These are phyloP conservation scores for Pseudoneurospora amorphoporcata DNA, from an alignment of 495 filamentous ascomycete species.

Conservation along the genomic window DNA sequence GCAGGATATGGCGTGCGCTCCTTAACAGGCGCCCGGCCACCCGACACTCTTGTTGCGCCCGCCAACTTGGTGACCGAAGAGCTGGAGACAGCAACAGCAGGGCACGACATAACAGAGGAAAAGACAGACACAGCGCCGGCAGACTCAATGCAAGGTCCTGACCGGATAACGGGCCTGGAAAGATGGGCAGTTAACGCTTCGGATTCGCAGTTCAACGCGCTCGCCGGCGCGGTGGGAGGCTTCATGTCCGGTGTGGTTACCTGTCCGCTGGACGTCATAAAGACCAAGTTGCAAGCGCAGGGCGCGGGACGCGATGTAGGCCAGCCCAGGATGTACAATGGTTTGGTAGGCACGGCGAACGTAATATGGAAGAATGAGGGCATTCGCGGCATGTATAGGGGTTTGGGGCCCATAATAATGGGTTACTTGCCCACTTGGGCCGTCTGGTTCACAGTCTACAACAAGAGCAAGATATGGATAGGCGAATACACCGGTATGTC, in stretches of 20 bases:
- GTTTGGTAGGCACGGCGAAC: conserved; percentile 74
- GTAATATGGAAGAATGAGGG: conserved; percentile 84
- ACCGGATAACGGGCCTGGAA: conserved; percentile 46
- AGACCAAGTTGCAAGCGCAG: conserved; percentile 95
- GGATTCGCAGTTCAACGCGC: conserved; percentile 45
- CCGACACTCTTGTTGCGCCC: neutral
- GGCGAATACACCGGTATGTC: conserved; percentile 31
- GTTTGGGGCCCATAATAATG: conserved; percentile 83
- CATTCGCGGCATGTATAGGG: conserved; percentile 82
- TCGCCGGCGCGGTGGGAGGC: conserved; percentile 79
- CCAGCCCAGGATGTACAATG: conserved; percentile 58
- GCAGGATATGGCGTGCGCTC: conserved; percentile 32
- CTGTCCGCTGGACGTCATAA: conserved; percentile 97
- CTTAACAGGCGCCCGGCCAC: neutral
- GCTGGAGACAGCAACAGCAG: neutral
- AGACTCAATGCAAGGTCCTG: conserved; percentile 22
- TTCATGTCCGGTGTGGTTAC: conserved; percentile 89
- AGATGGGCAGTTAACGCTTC: conserved; percentile 38
- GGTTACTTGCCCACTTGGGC: conserved; percentile 98
- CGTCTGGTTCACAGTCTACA: conserved; percentile 94
- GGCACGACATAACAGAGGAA: neutral
- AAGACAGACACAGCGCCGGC: neutral
- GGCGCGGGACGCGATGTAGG: conserved; percentile 51
- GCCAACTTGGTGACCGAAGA: neutral
- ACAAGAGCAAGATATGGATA: conserved; percentile 68